Conservation (phyloP, 108 stramenopile genomes). For the Cyclotella cryptica region DNA sequence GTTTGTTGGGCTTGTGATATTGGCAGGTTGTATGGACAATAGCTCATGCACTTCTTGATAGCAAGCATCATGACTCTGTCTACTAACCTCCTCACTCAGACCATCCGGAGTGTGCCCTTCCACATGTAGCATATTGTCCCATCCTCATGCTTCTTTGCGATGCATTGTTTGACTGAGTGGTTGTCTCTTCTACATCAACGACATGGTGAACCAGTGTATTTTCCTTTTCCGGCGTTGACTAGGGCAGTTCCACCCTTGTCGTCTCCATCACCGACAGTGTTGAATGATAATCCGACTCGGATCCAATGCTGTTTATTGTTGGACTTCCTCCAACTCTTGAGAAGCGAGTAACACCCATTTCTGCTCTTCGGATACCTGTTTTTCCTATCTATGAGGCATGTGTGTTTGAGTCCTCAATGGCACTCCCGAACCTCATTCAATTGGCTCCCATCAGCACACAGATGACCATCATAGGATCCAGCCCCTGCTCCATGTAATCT, state of each 20-base stretch:
- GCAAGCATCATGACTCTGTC: too few species aligned
- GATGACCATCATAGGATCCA: neutral
- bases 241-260: neutral
- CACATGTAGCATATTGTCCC: neutral
- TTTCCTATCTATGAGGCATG: neutral
- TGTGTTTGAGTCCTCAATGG: neutral
- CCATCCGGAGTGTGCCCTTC: too few species aligned
- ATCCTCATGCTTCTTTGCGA: too few species aligned
- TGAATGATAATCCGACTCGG: too few species aligned
- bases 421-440: neutral
- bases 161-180: neutral
- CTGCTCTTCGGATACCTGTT: too few species aligned
- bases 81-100: too few species aligned
- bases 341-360: neutral
- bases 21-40: neutral
- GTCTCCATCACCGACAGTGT: neutral
- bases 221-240: neutral
- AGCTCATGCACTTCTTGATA: too few species aligned
- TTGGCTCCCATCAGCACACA: neutral
- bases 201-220: conserved; percentile 3
- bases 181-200: conserved; percentile 1
- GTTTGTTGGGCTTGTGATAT: too few species aligned
- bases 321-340: neutral
- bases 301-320: too few species aligned
- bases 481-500: neutral